Percentiles rank a stretch among this genome's conserved stretches.
Conservation (phyloP, 495 filamentous ascomycete genomes). For the Podospora bellae-mahoneyi region DNA sequence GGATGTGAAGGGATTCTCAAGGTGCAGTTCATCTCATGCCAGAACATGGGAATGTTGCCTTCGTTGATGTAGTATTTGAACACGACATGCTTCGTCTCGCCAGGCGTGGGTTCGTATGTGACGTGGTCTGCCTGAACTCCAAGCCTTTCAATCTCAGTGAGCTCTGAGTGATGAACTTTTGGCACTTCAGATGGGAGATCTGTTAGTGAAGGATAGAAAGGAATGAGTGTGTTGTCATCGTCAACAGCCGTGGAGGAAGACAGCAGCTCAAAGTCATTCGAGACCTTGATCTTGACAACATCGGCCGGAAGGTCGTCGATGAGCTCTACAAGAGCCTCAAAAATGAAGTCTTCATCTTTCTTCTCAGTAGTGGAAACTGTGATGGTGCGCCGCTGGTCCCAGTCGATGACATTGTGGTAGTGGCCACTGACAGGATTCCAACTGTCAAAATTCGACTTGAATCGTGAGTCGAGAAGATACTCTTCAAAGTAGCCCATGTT, state of each 20-base stretch:
- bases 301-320: slow-evolving; percentile 9
- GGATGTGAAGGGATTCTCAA: slow-evolving; percentile 35
- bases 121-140: slow-evolving; percentile 15
- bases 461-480: background rate
- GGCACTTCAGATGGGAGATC: slow-evolving; percentile 1
- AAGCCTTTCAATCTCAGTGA: slow-evolving; percentile 17
- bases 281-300: slow-evolving; percentile 4
- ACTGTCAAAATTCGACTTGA: background rate
- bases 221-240: slow-evolving; percentile 3
- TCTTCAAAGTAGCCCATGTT: slow-evolving; percentile 2
- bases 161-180: slow-evolving; percentile 12
- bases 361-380: background rate
- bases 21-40: slow-evolving; percentile 38
- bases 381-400: background rate
- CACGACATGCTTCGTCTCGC: slow-evolving; percentile 13
- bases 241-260: background rate
- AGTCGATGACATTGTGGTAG: slow-evolving; percentile 2
- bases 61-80: slow-evolving; percentile 21
- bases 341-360: slow-evolving; percentile 9
- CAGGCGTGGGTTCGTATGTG: slow-evolving; percentile 6
- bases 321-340: slow-evolving; percentile 4
- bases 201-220: slow-evolving; percentile 6
- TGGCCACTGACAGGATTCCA: background rate
- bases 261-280: slow-evolving; percentile 4
- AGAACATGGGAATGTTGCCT: slow-evolving; percentile 20